These are phyloP conservation scores for Pouteria glomerata DNA, from an alignment of 148 eudicot genomes.

Conservation along the genomic window DNA sequence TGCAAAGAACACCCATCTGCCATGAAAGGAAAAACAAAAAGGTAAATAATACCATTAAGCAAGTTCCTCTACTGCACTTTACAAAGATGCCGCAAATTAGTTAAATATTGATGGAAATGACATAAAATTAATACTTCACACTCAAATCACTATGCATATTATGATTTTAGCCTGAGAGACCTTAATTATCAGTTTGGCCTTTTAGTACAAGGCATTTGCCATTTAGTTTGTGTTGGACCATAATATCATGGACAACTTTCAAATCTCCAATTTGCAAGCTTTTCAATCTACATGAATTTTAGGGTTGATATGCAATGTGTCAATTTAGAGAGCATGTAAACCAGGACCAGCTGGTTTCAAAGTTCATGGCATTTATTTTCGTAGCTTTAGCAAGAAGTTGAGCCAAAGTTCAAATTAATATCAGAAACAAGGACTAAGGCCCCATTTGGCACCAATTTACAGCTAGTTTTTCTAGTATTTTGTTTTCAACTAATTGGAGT, in stretches of 20 bases:
- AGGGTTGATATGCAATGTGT: neutral
- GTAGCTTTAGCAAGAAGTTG: neutral
- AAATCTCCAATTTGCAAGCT: neutral
- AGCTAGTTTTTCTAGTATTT: too few relatives aligned
- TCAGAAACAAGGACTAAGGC: neutral
- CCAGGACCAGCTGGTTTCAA: neutral
- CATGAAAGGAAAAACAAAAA: neutral
- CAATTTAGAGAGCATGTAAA: neutral
- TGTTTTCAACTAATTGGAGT: too few relatives aligned
- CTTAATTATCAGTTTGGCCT: neutral
- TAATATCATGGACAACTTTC: neutral
- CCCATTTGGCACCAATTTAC: too few relatives aligned
- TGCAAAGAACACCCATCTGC: conserved; percentile 70
- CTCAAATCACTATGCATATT: too few relatives aligned
- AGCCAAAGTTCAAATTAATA: neutral
- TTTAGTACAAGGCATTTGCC: too few relatives aligned
- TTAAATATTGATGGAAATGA: neutral
- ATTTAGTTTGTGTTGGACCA: neutral
- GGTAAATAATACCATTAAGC: neutral
- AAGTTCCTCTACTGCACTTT: neutral
- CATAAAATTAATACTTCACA: neutral
- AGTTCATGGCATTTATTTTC: neutral
- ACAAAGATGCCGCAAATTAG: neutral
- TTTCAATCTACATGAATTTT: neutral
- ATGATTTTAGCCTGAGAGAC: too few relatives aligned